Evolutionary conservation across 352 stramenopile species (phyloP).

Genomic region (Phytophthora idaei): DNA sequence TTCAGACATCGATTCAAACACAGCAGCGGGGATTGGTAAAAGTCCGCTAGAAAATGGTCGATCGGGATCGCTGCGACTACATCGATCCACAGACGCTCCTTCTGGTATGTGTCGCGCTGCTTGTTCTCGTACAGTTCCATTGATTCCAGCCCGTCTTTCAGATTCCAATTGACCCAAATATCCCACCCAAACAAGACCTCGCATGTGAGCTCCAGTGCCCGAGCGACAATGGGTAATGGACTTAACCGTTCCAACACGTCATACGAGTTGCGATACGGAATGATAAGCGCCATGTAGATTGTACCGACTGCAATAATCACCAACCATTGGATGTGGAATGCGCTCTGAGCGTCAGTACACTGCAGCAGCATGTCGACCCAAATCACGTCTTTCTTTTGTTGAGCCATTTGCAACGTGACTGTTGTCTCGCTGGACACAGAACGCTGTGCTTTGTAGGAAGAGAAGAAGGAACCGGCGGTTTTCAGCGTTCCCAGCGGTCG

Average conservation of each 20-base stretch:
- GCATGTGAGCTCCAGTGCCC: slow-evolving; percentile 43
- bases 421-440: slow-evolving; percentile 18
- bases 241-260: slow-evolving; percentile 36
- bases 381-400: slow-evolving; percentile 26
- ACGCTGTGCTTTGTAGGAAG: slow-evolving; percentile 35
- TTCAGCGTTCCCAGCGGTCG: slow-evolving; percentile 10
- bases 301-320: slow-evolving; percentile 34
- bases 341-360: slow-evolving; percentile 51
- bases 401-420: slow-evolving; percentile 1
- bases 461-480: slow-evolving; percentile 25
- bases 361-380: slow-evolving; percentile 59
- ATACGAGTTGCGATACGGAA: slow-evolving; percentile 55
- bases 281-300: slow-evolving; percentile 46
- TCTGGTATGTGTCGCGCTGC: slow-evolving; percentile 47
- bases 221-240: slow-evolving; percentile 26
- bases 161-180: slow-evolving; percentile 70
- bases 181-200: slow-evolving; percentile 57
- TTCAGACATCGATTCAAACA: slow-evolving; percentile 59
- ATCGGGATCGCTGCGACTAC: slow-evolving; percentile 53
- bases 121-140: slow-evolving; percentile 61
- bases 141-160: slow-evolving; percentile 47
- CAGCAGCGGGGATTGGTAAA: slow-evolving; percentile 45
- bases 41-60: slow-evolving; percentile 56
- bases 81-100: slow-evolving; percentile 44
- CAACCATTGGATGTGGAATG: slow-evolving; percentile 50